Conservation (phyloP, 805 yeast species). For the Candida hispaniensis region DNA sequence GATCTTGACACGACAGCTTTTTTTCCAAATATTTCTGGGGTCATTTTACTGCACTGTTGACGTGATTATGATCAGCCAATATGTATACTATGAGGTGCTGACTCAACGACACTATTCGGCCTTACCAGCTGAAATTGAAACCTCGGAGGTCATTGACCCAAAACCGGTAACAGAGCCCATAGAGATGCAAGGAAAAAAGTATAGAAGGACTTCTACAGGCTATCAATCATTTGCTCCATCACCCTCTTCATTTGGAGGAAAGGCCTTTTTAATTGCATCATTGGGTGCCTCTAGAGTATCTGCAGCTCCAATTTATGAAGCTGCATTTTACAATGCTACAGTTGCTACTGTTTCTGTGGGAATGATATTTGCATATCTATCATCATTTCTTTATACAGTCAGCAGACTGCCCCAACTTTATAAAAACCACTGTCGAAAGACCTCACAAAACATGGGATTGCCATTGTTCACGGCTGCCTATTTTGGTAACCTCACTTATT, state of each 20-base stretch:
- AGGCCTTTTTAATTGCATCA: slow-evolving; percentile 12
- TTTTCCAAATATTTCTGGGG: slow-evolving; percentile 69
- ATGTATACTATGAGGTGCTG: slow-evolving; percentile 45
- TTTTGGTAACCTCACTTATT: slow-evolving; percentile 65
- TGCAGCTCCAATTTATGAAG: slow-evolving; percentile 7
- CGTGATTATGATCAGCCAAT: slow-evolving; percentile 55
- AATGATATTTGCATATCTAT: slow-evolving; percentile 57
- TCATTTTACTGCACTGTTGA: slow-evolving; percentile 68
- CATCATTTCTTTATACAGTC: slow-evolving; percentile 61
- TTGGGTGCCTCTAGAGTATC: slow-evolving; percentile 13
- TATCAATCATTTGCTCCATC: no score
- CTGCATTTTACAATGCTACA: background rate
- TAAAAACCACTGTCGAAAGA: slow-evolving; percentile 65
- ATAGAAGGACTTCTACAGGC: no score
- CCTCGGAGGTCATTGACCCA: no score
- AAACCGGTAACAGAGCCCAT: no score
- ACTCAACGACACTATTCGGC: no score
- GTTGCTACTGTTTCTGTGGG: slow-evolving; percentile 32
- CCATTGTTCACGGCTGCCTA: slow-evolving; percentile 69
- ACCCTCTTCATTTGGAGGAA: no score
- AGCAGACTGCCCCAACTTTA: slow-evolving; percentile 78
- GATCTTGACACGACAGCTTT: slow-evolving; percentile 59
- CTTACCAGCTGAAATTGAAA: no score
- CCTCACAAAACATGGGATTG: slow-evolving; percentile 81
- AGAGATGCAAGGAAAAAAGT: slow-evolving; percentile 12